Base-by-base conservation (phyloP, 768 basidiomycete species). In the Pleurotus giganteus region DNA sequence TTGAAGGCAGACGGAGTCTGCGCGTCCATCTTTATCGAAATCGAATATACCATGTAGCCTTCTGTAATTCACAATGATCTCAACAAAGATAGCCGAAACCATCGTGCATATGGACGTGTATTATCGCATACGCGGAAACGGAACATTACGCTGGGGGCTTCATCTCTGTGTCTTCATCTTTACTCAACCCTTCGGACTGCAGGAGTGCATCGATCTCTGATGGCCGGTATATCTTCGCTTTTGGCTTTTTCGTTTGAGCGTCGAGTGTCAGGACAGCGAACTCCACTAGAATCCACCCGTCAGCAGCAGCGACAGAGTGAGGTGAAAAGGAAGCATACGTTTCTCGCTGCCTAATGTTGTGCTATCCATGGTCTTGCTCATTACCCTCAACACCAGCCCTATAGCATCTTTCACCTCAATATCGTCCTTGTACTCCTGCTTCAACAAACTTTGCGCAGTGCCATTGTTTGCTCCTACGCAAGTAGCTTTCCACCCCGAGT, bases 311-410 rank as follows among this genome's bases (percentile, higher is more conserved):
- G 31, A 12, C 50, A 29, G 19, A 27, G 17, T 50, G 53, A 54
- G 44, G 57, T 39, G 41, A 8, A 11, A 24, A 23, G 44, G 57
- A 4, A 4, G 71, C 94, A 66, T 63, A 97, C 97, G 75, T 71
- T 98, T 98, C 74, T 99, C 97, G 65, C 92, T 95, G 28, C 92
- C 90, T 58, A 99, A 70, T 42, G 93, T 98, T 27, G 96, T 98
- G 59, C 92, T 94, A 66, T 99, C 97, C 96, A 99, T 98, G 53
- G 96, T 98, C 82, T 98, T 98, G 79, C 94, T 95, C 94, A 99
- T 95, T 51, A 93, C 89, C 73, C 86, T 88, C 61, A 98, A 78
- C 42, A 90, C 93, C 19, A 99, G 78, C n/a, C 84, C 87, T 61
- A 96, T 88, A 19, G 94, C 95, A 44, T 96, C 94, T 66, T 95